Conservation (phyloP, 805 yeast genomes). For the Hanseniaspora pseudoguilliermondii region DNA sequence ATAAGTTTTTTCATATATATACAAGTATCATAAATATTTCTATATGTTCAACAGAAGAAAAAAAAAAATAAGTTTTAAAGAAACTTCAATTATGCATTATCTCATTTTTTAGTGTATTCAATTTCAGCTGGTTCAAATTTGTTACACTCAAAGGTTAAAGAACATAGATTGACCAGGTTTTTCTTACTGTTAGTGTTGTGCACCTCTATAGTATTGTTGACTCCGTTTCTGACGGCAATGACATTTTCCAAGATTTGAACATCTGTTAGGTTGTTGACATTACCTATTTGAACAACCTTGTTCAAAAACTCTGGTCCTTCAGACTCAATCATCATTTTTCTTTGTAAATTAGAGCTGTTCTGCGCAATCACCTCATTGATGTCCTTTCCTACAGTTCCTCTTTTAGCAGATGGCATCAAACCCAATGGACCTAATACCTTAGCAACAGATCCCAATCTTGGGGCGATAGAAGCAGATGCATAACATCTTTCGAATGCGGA, state of each 20-base stretch:
- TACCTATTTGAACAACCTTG: not conserved
- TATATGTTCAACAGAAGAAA: no score
- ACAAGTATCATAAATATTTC: no score
- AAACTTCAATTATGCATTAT: not conserved
- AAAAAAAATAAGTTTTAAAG: no score
- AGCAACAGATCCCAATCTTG: conserved; percentile 55
- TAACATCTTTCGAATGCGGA: conserved; percentile 56
- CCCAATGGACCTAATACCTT: conserved; percentile 78
- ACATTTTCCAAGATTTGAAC: conserved; percentile 61
- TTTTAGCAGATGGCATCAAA: conserved; percentile 74
- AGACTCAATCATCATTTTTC: not conserved
- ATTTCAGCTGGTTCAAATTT: conserved; percentile 12
- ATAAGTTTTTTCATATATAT: not conserved
- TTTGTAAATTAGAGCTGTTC: conserved; percentile 23
- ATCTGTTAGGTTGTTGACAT: conserved; percentile 48
- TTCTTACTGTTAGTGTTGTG: conserved; percentile 21
- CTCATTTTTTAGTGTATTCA: not conserved
- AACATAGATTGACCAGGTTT: not conserved
- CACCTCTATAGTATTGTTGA: conserved; percentile 40
- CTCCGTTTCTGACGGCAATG: conserved; percentile 49
- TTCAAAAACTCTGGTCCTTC: not conserved
- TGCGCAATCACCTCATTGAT: conserved; percentile 39
- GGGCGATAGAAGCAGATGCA: conserved; percentile 71
- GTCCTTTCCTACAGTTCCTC: conserved; percentile 73
- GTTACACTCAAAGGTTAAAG: conserved; percentile 5